A percentile compares a stretch with the other conserved stretches of the same genome.
These are phyloP conservation scores for Aspergillus fumigatus DNA, from an alignment of 2,329 filamentous ascomycete species.

Conservation along the genomic window DNA sequence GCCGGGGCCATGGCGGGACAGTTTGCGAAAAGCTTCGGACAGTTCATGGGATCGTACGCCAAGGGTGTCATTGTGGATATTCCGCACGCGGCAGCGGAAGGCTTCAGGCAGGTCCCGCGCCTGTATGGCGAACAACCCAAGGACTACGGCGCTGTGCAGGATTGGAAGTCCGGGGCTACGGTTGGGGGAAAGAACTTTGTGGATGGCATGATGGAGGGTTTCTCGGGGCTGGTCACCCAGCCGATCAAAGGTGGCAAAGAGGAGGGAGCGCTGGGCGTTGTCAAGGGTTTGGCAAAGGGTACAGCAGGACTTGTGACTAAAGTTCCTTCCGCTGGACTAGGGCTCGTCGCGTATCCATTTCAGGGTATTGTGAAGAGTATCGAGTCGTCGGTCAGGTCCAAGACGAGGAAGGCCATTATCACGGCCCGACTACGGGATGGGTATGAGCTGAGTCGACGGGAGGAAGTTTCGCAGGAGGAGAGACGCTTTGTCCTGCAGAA, in stretches of 20 bases:
- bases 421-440: slow-evolving; percentile 21
- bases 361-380: slow-evolving; percentile 32
- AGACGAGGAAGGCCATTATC: slow-evolving; percentile 21
- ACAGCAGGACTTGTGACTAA: slow-evolving; percentile 18
- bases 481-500: background rate
- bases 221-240: slow-evolving; percentile 27
- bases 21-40: slow-evolving; percentile 21
- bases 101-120: slow-evolving; percentile 30
- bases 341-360: slow-evolving; percentile 29
- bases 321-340: slow-evolving; percentile 22
- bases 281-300: slow-evolving; percentile 34
- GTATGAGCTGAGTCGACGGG: background rate
- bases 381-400: slow-evolving; percentile 20
- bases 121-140: slow-evolving; percentile 35
- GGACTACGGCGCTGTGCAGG: slow-evolving; percentile 28
- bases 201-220: slow-evolving; percentile 27
- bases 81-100: slow-evolving; percentile 34
- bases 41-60: slow-evolving; percentile 20
- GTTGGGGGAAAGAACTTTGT: slow-evolving; percentile 32
- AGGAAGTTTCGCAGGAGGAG: background rate
- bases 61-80: slow-evolving; percentile 35
- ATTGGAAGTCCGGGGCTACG: slow-evolving; percentile 29
- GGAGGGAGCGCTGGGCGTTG: slow-evolving; percentile 28
- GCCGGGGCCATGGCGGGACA: slow-evolving; percentile 9
- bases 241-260: slow-evolving; percentile 28